These are phyloP conservation scores for Inga leiocalycina DNA, from an alignment of 306 rosid species.

Conservation along the genomic window DNA sequence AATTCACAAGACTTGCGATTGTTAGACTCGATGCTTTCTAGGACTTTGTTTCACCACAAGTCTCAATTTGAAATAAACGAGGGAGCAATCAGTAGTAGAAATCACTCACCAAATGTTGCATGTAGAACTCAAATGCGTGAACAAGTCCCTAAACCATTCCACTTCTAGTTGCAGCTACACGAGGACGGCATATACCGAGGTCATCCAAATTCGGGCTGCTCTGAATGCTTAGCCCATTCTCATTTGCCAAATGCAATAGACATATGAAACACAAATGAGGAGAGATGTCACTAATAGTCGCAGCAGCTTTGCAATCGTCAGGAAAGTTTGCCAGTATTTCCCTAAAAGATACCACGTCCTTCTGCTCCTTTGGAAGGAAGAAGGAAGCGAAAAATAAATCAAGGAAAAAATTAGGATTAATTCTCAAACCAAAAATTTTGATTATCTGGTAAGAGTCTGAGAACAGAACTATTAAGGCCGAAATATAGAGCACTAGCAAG, in stretches of 20 bases:
- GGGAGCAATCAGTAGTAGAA: slow-evolving; percentile 8
- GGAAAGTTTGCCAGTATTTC: slow-evolving; percentile 73
- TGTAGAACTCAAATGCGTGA: slow-evolving; percentile 4
- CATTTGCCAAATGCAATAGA: slow-evolving; percentile 88
- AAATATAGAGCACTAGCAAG: slow-evolving; percentile 13
- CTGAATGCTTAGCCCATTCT: slow-evolving; percentile 79
- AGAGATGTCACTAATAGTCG: slow-evolving; percentile 68
- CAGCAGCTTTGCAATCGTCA: slow-evolving; percentile 71
- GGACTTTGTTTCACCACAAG: neutral
- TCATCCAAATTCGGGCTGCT: slow-evolving; percentile 69
- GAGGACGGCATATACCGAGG: slow-evolving; percentile 57
- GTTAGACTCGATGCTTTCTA: neutral
- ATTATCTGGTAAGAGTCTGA: neutral
- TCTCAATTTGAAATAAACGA: slow-evolving; percentile 20
- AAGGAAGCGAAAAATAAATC: slow-evolving; percentile 21
- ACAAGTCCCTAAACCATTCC: slow-evolving; percentile 39
- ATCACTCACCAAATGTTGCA: slow-evolving; percentile 20
- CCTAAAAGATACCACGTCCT: slow-evolving; percentile 63
- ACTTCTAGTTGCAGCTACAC: slow-evolving; percentile 22
- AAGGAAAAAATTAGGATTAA: slow-evolving; percentile 30
- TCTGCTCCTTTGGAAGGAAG: slow-evolving; percentile 46
- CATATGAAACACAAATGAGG: slow-evolving; percentile 97
- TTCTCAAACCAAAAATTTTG: neutral
- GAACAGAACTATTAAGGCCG: neutral
- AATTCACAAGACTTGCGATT: neutral